Evolutionary conservation across 2,329 filamentous ascomycete genomes (phyloP), one percentile per base, ranked within the genome.

Genomic region (Aureobasidium vineae): DNA sequence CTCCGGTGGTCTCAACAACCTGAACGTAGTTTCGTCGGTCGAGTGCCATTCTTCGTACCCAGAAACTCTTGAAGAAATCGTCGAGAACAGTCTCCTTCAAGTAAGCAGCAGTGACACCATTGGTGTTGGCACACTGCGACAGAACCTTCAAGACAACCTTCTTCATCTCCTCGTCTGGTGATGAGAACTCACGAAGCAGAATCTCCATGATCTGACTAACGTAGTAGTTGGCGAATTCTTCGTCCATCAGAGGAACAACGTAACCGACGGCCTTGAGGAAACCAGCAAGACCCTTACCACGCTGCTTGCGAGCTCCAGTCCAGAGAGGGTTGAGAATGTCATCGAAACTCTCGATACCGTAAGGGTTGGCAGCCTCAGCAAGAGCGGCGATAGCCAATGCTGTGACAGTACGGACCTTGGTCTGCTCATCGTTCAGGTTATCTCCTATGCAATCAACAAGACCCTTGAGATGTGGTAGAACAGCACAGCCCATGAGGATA

Each of bases 151-250:
- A 82, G 8, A 99, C 95, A 1, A 99, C 95, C 81, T 99, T 99
- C 81, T 98, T 99, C 95, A 99, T 99, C 79, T 99, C 95, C 78
- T 99, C 95, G 71, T 99, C 95, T 0, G 95, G 95, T 0, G 94
- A 97, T 7, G 92, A 90, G 74, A 99, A 99, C 76, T 99, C 95
- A 73, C 95, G 88, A 36, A 98, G 86, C 16, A 99, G 82, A 73
- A 98, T 98, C 78, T 98, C 95, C 94, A 99, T 98, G 73, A 99
- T 97, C 78, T 99, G 93, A 71, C 88, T 91, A 10, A 95, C 98
- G 75, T 99, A 99, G 80, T 99, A 99, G 77, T 97, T 98, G 79
- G 95, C 94, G 77, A 97, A 98, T 75, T 99, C 95, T 79, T 99
- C 95, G 80, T 99, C 95, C 95, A 99, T 99, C 63, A 99, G 85